Conservation (phyloP, 257 asterid species). For the Solanum phureja region DNA sequence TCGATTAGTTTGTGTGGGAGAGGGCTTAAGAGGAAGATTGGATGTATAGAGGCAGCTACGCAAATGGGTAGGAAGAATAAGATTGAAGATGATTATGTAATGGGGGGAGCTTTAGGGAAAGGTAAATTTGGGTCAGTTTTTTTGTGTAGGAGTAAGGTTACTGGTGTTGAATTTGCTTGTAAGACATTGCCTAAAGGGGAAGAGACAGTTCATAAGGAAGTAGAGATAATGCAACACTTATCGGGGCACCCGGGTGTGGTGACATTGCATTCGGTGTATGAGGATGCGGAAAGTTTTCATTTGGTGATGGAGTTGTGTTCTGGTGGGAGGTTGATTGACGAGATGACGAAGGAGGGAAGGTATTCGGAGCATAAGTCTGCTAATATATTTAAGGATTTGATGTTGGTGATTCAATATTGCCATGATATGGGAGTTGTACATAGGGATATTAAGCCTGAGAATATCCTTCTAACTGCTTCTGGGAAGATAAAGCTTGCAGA, state of each 20-base stretch:
- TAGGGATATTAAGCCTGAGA: conserved; percentile 44
- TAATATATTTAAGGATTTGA: conserved; percentile 33
- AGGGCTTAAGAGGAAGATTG: conserved; percentile 36
- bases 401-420: conserved; percentile 38
- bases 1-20: conserved; percentile 18
- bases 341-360: conserved; percentile 22
- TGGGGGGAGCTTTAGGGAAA: conserved; percentile 26
- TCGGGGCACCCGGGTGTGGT: conserved; percentile 39
- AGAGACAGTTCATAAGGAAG: conserved; percentile 38
- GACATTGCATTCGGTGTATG: conserved; percentile 32
- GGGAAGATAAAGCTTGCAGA: conserved; percentile 43
- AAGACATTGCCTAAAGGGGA: conserved; percentile 36
- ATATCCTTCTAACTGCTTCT: conserved; percentile 30
- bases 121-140: conserved; percentile 41
- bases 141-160: conserved; percentile 27
- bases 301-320: conserved; percentile 42
- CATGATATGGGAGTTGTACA: conserved; percentile 50
- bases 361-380: conserved; percentile 36
- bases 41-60: conserved; percentile 32
- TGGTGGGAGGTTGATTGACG: conserved; percentile 44
- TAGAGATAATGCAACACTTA: conserved; percentile 45
- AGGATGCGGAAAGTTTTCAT: conserved; percentile 30
- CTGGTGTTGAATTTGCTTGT: conserved; percentile 30
- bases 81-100: conserved; percentile 28
- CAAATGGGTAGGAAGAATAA: conserved; percentile 38